phyloP scores from a whole-genome alignment of 768 basidiomycete species.

The Sarcodon aspratus region DNA sequence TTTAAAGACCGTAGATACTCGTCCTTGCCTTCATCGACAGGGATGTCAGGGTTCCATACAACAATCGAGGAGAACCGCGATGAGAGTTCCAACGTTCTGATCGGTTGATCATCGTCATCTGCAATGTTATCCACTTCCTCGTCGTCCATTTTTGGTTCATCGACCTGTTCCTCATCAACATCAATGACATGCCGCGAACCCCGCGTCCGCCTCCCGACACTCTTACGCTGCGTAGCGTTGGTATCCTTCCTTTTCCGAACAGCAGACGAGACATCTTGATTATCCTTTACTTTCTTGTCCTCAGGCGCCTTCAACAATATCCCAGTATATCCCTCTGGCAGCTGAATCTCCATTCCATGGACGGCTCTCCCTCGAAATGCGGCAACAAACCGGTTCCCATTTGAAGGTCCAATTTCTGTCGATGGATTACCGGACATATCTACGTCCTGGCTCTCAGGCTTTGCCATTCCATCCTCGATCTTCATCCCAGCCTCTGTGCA shows the following conservation, averaged over 20 bases:
- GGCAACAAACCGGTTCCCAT: conserved; percentile 36
- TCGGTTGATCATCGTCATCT: conserved; percentile 14
- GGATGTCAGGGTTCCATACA: conserved; percentile 69
- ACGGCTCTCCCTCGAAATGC: conserved; percentile 70
- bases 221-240: conserved; percentile 7
- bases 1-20: conserved; percentile 58
- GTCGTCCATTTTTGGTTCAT: conserved; percentile 18
- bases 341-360: conserved; percentile 47
- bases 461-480: background rate
- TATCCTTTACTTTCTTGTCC: conserved; percentile 1
- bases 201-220: conserved; percentile 13
- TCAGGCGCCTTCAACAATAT: conserved; percentile 38
- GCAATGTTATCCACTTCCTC: conserved; percentile 10
- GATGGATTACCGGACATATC: background rate
- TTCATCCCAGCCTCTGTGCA: background rate
- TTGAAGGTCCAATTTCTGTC: conserved; percentile 2
- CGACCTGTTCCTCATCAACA: conserved; percentile 14
- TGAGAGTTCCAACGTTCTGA: conserved; percentile 31
- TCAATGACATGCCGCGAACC: conserved; percentile 13
- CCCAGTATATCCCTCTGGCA: conserved; percentile 62
- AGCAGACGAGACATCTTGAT: conserved; percentile 4
- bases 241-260: conserved; percentile 4
- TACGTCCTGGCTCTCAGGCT: background rate
- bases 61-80: conserved; percentile 55
- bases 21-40: conserved; percentile 57